Percentiles rank a stretch among this genome's conserved stretches.
These are phyloP conservation scores for Dendrobium catenatum DNA, from an alignment of 106 monocot species.

Conservation along the genomic window DNA sequence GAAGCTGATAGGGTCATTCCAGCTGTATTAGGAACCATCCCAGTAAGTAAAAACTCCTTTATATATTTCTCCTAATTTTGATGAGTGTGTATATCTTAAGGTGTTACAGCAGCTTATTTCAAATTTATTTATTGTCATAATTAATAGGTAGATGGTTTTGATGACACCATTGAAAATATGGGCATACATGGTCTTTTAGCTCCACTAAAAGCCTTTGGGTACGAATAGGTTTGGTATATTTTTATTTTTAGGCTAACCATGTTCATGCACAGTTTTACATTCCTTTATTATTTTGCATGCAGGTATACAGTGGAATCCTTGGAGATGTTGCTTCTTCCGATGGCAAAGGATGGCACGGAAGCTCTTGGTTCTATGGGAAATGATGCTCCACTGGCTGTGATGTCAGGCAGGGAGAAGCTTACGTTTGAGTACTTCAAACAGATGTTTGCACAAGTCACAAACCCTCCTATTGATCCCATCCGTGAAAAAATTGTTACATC, in stretches of 20 bases:
- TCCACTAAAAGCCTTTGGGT: conserved; percentile 98
- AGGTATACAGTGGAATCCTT: conserved; percentile 95
- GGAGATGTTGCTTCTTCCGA: conserved; percentile 93
- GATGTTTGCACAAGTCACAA: conserved; percentile 99
- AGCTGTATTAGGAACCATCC: conserved; percentile 41
- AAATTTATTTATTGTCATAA: neutral
- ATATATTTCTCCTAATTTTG: neutral
- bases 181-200: conserved; percentile 73
- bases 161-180: conserved; percentile 53
- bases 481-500: conserved; percentile 98
- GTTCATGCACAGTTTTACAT: neutral
- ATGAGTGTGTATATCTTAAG: neutral
- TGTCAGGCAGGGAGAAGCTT: conserved; percentile 92
- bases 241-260: neutral
- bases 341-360: conserved; percentile 92
- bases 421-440: conserved; percentile 96
- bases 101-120: neutral
- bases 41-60: conserved; percentile 37
- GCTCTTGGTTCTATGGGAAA: conserved; percentile 99
- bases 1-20: conserved; percentile 44
- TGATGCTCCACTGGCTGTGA: conserved; percentile 94
- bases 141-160: conserved; percentile 36
- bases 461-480: conserved; percentile 98
- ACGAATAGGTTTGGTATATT: conserved; percentile 4
- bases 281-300: conserved; percentile 15